Percentiles rank a stretch among this genome's conserved stretches.
Evolutionary conservation across 306 rosid species (phyloP).

Genomic region (Sesbania bispinosa): DNA sequence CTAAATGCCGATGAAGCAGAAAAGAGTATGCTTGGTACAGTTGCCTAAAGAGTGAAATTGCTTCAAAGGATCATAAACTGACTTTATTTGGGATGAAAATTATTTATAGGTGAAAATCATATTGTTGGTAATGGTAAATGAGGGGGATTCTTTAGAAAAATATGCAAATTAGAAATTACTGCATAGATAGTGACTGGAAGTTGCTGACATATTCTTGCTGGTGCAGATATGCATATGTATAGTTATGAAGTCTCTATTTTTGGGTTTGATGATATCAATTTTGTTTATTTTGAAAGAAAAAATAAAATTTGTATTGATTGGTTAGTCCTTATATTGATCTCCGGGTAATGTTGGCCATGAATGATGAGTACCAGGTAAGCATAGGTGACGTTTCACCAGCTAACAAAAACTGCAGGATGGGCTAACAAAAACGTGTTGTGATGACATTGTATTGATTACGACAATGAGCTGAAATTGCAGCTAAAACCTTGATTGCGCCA

Average conservation of each 20-base stretch:
- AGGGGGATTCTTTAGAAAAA: conserved; percentile 1
- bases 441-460: conserved; percentile 9
- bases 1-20: conserved; percentile 43
- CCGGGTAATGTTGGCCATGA: neutral
- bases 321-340: neutral
- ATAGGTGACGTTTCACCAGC: conserved; percentile 5
- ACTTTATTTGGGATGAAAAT: conserved; percentile 14
- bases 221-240: conserved; percentile 44
- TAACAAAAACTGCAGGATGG: conserved; percentile 1
- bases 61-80: conserved; percentile 18
- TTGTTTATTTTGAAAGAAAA: conserved; percentile 34
- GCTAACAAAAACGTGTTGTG: too few species aligned
- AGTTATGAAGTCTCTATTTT: conserved; percentile 29
- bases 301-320: conserved; percentile 36
- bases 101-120: conserved; percentile 11
- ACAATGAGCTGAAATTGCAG: neutral
- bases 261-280: conserved; percentile 36
- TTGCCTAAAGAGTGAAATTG: conserved; percentile 33
- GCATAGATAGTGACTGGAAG: conserved; percentile 38
- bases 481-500: neutral
- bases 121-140: conserved; percentile 29
- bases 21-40: conserved; percentile 33
- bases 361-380: conserved; percentile 7
- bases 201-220: conserved; percentile 41
- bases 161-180: conserved; percentile 24